Base-by-base conservation (phyloP, 176 grass and related monocot species). In the Oryza meyeriana region DNA sequence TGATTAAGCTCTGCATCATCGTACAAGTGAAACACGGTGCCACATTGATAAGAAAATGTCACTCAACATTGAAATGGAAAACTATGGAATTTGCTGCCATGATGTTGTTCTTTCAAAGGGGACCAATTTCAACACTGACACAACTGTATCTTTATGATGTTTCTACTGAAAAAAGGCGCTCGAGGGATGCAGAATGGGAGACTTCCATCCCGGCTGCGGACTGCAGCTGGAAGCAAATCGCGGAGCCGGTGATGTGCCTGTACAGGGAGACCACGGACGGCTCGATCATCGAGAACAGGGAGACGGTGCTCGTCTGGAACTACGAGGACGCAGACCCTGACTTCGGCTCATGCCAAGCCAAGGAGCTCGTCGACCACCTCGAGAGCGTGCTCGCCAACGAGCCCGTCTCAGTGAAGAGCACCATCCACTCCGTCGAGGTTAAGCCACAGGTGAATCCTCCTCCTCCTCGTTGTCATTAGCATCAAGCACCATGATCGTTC, bases 291-390 rank as follows among this genome's bases (percentile, higher is more conserved):
- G 92, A 98, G 62, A 76, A 95, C 71, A 85, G 89, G 47, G 92
- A 98, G 40, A 98, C 95, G 1, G 12, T 88, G 12, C 84, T 98
- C 1, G 95, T 93, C 39, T 98, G 95, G 95, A 93, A 84, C 61
- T 98, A 95, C 8, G 92, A 98, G 77, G 92, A 98, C 6, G 95
- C 95, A 0, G 95, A 98, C 81, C 88, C 93, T 1, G 92, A 98
- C 72, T 98, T 98, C 25, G 95, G 95, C 8, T 98, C 95, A 31
- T 98, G 95, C 75, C 95, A 95, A 61, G 95, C 95, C 1, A 98
- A 98, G 84, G 95, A 95, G 75, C 95, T 98, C 18, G 87, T 98
- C 18, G 84, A 93, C 74, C 95, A 98, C 34, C 84, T 98, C 12
- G 92, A 91, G 70, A 93, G 92, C 3, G 95, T 93, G 26, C 85